phyloP scores from a whole-genome alignment of 169 alveolate species.

The Eimeria necatrix region DNA sequence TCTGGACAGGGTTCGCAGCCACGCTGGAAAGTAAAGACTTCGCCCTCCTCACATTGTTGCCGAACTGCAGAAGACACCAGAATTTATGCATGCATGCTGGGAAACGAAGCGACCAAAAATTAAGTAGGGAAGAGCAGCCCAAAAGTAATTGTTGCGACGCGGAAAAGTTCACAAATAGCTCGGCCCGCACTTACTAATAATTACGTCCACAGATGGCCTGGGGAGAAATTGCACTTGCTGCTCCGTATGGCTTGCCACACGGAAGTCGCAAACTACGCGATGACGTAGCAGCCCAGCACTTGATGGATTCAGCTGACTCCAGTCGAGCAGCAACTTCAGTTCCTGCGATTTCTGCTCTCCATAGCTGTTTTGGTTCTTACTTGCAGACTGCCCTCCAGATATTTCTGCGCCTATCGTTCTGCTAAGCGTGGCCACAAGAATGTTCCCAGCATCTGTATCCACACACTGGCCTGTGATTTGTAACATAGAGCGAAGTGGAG shows the following conservation, averaged over 20 bases:
- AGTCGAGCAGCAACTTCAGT: constrained; percentile 31
- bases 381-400: neutral
- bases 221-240: constrained; percentile 36
- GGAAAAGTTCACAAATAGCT: neutral
- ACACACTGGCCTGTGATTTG: constrained; percentile 59
- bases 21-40: constrained; percentile 29
- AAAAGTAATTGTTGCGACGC: too few species aligned
- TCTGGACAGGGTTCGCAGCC: constrained; percentile 56
- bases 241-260: neutral
- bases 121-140: too few species aligned
- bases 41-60: constrained; percentile 44
- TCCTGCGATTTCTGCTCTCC: neutral
- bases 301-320: constrained; percentile 35
- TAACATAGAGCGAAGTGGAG: neutral
- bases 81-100: too few species aligned
- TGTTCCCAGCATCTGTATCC: constrained; percentile 57
- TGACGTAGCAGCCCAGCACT: constrained; percentile 62
- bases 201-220: constrained; percentile 51
- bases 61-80: constrained; percentile 36
- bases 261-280: constrained; percentile 72
- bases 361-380: neutral
- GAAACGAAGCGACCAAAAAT: too few species aligned
- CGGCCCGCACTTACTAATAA: constrained; percentile 19
- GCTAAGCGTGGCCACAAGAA: neutral
- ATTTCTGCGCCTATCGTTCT: neutral